Evolutionary conservation across 192 early-diverging fungal species (phyloP), one percentile per base, ranked within the genome.

Genomic region (Cladochytrium replicatum): DNA sequence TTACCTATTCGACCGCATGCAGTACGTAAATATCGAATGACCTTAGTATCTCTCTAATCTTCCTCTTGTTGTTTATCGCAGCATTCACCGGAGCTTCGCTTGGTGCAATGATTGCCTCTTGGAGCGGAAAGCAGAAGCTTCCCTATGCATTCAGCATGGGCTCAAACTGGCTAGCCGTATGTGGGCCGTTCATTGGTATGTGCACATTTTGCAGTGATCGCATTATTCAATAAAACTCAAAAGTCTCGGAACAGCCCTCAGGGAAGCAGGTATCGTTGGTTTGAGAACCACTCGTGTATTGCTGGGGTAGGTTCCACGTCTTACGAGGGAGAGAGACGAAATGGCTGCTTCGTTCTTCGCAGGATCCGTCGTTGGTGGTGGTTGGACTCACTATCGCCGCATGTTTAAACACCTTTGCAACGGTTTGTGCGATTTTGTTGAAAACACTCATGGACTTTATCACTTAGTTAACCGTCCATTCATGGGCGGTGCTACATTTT

Each of bases 151-250:
- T 72, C 41, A 29, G 53, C 23, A 72, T 66, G 63, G 65, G 59
- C 27, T 48, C 52, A 9, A 72, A 72, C 52, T 72, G 70, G 70
- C 32, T 58, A 4, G 22, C 52, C 2, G 41, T 66, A 1, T 55
- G 57, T 13, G 39, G 56, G 13, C 70, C 70, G 4, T 72, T 72
- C 55, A 63, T 69, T 43, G 64, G 58, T 65, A 54, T 15, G 54
- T 17, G 21, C 59, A 32, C 37, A 25, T 25, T 26, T 13, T 60
- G 1, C 21, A 0, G 64, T 4, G 61, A 66, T 28, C 41, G 50
- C 9, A 34, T 66, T 4, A 37, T 66, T 17, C 60, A 63, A 29
- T 66, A 66, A n/a, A n/a, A n/a, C n/a, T 21, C 55, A 61, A 19
- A 41, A 63, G 29, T 13, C 5, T 8, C 44, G 51, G 11, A 69